Evolutionary conservation across 1,139 yeast genomes (phyloP).

Genomic region (Suhomyces taliae): DNA sequence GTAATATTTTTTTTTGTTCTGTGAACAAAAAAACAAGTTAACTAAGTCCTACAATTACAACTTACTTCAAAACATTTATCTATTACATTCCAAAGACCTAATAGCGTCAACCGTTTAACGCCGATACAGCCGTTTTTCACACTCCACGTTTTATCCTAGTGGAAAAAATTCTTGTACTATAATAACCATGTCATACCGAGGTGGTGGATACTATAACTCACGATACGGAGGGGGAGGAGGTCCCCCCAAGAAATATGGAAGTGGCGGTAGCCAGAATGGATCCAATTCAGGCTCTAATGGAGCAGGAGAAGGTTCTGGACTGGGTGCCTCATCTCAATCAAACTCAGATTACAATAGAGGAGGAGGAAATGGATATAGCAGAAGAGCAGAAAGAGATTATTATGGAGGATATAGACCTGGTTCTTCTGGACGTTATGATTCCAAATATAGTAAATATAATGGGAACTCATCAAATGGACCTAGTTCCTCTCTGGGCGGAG

Average conservation of each 20-base stretch:
- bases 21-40: no score
- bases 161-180: neutral
- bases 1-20: no score
- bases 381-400: conserved; percentile 16
- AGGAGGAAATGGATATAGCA: conserved; percentile 5
- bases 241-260: conserved; percentile 13
- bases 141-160: no score
- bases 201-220: conserved; percentile 18
- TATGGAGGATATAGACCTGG: conserved; percentile 16
- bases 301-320: neutral
- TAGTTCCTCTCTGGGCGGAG: neutral
- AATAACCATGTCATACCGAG: conserved; percentile 17
- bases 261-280: conserved; percentile 4
- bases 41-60: no score
- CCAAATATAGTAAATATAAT: conserved; percentile 17
- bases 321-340: neutral
- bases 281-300: neutral
- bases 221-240: conserved; percentile 13
- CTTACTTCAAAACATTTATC: no score
- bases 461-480: conserved; percentile 4
- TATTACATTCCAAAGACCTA: no score
- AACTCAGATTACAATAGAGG: conserved; percentile 3
- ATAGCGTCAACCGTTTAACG: neutral
- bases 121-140: no score
- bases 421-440: conserved; percentile 12